Conservation (phyloP, 257 asterid species). For the Mentha longifolia region DNA sequence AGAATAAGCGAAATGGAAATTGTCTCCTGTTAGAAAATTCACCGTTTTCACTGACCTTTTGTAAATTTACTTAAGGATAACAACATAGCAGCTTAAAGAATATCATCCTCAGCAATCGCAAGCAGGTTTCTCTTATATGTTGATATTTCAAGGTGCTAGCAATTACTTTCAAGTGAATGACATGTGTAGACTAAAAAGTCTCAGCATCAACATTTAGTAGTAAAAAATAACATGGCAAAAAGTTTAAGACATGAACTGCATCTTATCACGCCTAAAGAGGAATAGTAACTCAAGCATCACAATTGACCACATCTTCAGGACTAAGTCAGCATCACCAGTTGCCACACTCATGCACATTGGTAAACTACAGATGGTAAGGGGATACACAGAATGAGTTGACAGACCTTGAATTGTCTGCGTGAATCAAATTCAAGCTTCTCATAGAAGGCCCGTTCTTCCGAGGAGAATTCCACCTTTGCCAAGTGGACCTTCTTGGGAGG, state of each 20-base stretch:
- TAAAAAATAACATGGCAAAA: background rate
- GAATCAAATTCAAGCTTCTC: constrained; percentile 81
- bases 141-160: constrained; percentile 12
- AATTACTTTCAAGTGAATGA: constrained; percentile 17
- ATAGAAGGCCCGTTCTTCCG: constrained; percentile 81
- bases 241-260: background rate
- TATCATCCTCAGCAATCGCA: constrained; percentile 16
- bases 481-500: constrained; percentile 80
- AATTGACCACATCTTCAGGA: constrained; percentile 5
- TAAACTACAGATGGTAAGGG: constrained; percentile 15
- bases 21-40: too few relatives aligned
- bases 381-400: constrained; percentile 14
- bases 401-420: constrained; percentile 87
- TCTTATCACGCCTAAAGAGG: background rate
- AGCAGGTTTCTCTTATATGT: constrained; percentile 1
- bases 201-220: background rate
- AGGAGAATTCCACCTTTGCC: constrained; percentile 74
- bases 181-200: background rate
- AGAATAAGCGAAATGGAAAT: too few relatives aligned
- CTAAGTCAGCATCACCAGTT: constrained; percentile 18
- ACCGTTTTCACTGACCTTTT: too few relatives aligned
- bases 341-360: constrained; percentile 7
- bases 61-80: too few relatives aligned
- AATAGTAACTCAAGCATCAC: constrained; percentile 8
- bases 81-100: constrained; percentile 15